Evolutionary conservation across 73 alveolate genomes (phyloP).

Genomic region (Paramecium pentaurelia): DNA sequence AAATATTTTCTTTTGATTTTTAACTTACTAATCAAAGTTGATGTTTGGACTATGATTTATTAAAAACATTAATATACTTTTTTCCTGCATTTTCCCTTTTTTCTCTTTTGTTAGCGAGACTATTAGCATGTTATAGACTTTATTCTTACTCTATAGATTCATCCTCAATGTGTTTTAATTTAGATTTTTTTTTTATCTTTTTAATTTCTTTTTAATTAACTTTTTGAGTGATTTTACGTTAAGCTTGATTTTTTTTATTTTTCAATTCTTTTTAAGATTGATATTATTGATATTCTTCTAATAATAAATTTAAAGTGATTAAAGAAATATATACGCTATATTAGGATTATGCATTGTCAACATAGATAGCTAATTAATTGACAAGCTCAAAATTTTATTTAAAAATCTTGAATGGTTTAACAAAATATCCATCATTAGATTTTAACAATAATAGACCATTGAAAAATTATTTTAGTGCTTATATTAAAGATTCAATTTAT

Average conservation of each 20-base stretch:
- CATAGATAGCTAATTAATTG: neutral
- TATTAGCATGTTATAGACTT: neutral
- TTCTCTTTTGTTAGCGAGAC: conserved; percentile 21
- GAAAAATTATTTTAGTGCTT: neutral
- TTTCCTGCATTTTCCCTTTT: conserved; percentile 50
- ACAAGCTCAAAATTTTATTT: neutral
- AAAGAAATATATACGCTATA: neutral
- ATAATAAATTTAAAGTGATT: neutral
- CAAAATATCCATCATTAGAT: neutral
- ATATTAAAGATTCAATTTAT: neutral
- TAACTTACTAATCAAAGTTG: neutral
- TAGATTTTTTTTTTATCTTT: neutral
- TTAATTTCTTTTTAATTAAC: neutral
- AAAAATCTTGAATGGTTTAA: neutral
- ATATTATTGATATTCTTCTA: neutral
- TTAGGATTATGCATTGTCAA: neutral
- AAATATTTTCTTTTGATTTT: neutral
- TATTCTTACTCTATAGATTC: neutral
- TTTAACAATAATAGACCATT: neutral
- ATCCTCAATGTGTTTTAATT: neutral
- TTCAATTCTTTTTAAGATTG: neutral
- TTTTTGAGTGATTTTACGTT: neutral
- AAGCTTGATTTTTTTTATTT: neutral
- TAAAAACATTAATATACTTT: neutral
- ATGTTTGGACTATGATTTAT: neutral